Percentiles rank a stretch among this genome's conserved stretches.
Conservation (phyloP, 1,139 yeast genomes). For the Geotrichum citri-aurantii region DNA sequence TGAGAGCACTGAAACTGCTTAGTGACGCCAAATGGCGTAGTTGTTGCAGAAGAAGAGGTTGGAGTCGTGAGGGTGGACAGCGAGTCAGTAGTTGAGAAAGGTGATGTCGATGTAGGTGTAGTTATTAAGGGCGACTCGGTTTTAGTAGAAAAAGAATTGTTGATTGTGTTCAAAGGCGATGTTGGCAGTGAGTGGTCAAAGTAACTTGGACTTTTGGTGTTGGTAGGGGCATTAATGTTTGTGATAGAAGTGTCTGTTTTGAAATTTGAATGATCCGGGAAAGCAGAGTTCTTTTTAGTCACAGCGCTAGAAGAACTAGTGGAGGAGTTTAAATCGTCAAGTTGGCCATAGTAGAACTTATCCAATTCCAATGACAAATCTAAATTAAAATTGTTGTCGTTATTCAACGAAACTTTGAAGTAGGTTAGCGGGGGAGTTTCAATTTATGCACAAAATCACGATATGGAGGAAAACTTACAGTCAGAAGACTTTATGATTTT, state of each 20-base stretch:
- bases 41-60: neutral
- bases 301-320: neutral
- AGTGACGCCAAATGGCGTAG: neutral
- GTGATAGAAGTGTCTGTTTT: neutral
- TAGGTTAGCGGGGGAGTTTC: neutral
- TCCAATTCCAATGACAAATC: conserved; percentile 10
- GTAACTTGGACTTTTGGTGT: neutral
- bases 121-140: neutral
- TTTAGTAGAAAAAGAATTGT: neutral
- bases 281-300: neutral
- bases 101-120: neutral
- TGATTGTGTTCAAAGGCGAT: neutral
- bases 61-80: neutral
- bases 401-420: neutral
- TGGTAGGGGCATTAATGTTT: neutral
- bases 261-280: neutral
- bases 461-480: neutral
- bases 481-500: neutral
- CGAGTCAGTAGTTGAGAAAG: neutral
- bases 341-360: conserved; percentile 7
- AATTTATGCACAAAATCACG: neutral
- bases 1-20: conserved; percentile 26
- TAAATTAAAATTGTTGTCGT: neutral
- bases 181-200: neutral
- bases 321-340: neutral